Evolutionary conservation across 441 rosid genomes (phyloP), one percentile per base, ranked within the genome.

Genomic region (Brassica balearica): DNA sequence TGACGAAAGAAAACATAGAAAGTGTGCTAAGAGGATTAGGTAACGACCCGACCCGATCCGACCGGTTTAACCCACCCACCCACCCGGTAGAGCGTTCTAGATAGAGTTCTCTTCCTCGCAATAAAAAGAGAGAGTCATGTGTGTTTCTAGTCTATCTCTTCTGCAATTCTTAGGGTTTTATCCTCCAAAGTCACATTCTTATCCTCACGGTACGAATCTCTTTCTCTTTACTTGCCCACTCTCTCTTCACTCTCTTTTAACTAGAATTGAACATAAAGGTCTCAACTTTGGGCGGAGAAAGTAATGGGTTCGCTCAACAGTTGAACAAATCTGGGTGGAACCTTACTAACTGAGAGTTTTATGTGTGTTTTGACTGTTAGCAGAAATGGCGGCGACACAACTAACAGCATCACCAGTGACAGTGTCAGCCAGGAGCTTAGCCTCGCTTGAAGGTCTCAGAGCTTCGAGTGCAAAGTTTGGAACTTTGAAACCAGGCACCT

Each of bases 331-430:
- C 65, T 59, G 14, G 6, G 55, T 3, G 2, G 32, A 32, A 58
- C 2, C 19, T 1, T 5, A 56, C 65, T 46, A 59, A 75, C 53
- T 65, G 73, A 34, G 19, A 3, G 14, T 69, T 68, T 46, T 62
- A 1, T 43, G 20, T 36, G 63, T 41, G 64, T 41, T 32, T 68
- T 73, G 69, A 15, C 68, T 55, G 77, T 71, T 61, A 22, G 32
- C 79, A 81, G 90, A 48, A 83, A 95, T 92, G 99, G 95, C 99
- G 66, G 69, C 93, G 3, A 61, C 93, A 6, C 95, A 90, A 80
- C 86, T 93, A 53, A 83, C 96, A n/a, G 88, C 91, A 11, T 87
- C 93, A 15, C 88, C 93, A 15, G 74, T 88, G 71, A 82, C 91
- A 5, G 83, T 86, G 6, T 83, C 92, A 3, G 86, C 88, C 0